phyloP scores from a whole-genome alignment of 805 yeast species.

The Wickerhamomyces tratensis region DNA sequence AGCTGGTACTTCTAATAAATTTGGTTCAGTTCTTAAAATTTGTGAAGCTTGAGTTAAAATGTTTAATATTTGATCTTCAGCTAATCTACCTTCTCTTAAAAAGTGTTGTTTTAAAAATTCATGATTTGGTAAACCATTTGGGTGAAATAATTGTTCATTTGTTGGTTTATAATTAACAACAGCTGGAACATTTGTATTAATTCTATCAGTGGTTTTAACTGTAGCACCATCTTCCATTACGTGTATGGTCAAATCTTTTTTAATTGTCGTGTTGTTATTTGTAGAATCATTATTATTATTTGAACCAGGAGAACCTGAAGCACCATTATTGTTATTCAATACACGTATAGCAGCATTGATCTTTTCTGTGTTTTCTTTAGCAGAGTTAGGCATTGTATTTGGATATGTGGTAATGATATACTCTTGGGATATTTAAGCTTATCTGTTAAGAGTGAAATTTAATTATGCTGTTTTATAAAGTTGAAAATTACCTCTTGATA shows the following conservation, averaged over 20 bases:
- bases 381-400: constrained; percentile 14
- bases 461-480: too few relatives aligned
- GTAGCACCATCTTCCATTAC: constrained; percentile 40
- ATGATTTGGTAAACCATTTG: constrained; percentile 62
- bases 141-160: constrained; percentile 56
- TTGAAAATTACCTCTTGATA: too few relatives aligned
- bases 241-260: constrained; percentile 28
- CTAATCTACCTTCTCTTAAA: constrained; percentile 69
- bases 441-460: too few relatives aligned
- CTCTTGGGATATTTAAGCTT: not conserved
- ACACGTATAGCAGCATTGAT: constrained; percentile 60
- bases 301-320: too few relatives aligned
- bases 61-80: constrained; percentile 56
- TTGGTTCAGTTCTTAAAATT: constrained; percentile 63
- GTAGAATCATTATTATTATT: not conserved
- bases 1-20: constrained; percentile 70
- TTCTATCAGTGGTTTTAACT: constrained; percentile 41
- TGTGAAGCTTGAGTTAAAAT: constrained; percentile 61
- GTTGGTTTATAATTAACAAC: constrained; percentile 59
- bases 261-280: not conserved
- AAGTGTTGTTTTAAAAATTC: constrained; percentile 68
- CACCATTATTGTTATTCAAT: constrained; percentile 33
- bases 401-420: not conserved
- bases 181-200: constrained; percentile 44
- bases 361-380: constrained; percentile 39